These are phyloP conservation scores for Jatropha curcas DNA, from an alignment of 345 rosid genomes.

Conservation along the genomic window DNA sequence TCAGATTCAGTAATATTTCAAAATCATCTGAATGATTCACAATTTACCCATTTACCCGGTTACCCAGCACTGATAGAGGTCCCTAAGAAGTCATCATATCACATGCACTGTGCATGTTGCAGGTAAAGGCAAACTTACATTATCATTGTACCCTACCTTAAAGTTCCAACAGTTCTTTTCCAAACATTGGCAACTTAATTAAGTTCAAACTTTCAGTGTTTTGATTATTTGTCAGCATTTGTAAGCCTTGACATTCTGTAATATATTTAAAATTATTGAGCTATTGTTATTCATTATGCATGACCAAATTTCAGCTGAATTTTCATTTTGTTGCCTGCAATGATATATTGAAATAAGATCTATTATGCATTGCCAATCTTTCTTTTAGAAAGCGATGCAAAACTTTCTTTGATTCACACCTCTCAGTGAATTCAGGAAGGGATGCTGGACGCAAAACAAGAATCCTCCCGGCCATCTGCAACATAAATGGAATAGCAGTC, in stretches of 20 bases:
- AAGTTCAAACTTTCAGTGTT: not conserved
- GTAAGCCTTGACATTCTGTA: not conserved
- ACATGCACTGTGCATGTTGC: not conserved
- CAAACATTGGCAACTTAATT: not conserved
- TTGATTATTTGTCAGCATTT: not conserved
- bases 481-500: constrained; percentile 5
- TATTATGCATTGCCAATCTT: not conserved
- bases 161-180: not conserved
- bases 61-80: not conserved
- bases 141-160: too few species aligned
- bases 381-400: not conserved
- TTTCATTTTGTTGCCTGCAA: not conserved
- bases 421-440: constrained; percentile 68
- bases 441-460: constrained; percentile 72
- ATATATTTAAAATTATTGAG: not conserved
- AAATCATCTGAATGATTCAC: not conserved
- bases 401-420: constrained; percentile 36
- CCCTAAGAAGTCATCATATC: not conserved
- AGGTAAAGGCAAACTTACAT: not conserved
- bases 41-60: too few species aligned
- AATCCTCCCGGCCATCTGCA: constrained; percentile 89
- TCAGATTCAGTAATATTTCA: not conserved
- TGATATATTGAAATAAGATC: not conserved
- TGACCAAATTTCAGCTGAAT: not conserved
- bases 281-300: not conserved